Evolutionary conservation across 208 protist genomes (phyloP).

Genomic region (Acanthamoeba healyi): DNA sequence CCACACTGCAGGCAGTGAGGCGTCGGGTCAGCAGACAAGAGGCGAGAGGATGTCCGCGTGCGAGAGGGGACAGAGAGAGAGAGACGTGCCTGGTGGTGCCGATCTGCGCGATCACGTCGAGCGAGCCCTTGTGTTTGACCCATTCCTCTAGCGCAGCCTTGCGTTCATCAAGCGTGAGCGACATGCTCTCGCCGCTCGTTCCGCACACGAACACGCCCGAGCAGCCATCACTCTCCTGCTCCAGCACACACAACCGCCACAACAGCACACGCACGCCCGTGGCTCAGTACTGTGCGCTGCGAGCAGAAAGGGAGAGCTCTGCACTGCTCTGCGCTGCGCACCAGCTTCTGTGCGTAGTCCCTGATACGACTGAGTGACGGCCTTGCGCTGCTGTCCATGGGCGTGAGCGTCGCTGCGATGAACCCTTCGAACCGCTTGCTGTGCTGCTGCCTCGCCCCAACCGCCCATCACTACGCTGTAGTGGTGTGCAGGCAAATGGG

Average conservation of each 20-base stretch:
- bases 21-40: not conserved
- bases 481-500: too few species aligned
- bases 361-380: not conserved
- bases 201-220: constrained; percentile 45
- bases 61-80: not conserved
- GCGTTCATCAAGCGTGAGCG: not conserved
- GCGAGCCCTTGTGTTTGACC: constrained; percentile 40
- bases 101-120: constrained; percentile 51
- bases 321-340: too few species aligned
- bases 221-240: not conserved
- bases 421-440: constrained; percentile 41
- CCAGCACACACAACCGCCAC: not conserved
- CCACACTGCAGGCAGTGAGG: not conserved
- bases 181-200: constrained; percentile 61
- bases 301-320: not conserved
- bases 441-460: not conserved
- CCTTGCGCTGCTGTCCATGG: constrained; percentile 16
- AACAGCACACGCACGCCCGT: not conserved
- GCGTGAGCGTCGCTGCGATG: constrained; percentile 25
- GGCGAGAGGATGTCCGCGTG: not conserved
- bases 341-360: constrained; percentile 29
- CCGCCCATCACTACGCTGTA: not conserved
- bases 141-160: constrained; percentile 1
- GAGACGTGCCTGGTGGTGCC: not conserved
- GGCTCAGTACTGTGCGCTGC: not conserved